These are phyloP conservation scores for Panaeolus cyanescens DNA, from an alignment of 768 basidiomycete genomes.

Conservation along the genomic window DNA sequence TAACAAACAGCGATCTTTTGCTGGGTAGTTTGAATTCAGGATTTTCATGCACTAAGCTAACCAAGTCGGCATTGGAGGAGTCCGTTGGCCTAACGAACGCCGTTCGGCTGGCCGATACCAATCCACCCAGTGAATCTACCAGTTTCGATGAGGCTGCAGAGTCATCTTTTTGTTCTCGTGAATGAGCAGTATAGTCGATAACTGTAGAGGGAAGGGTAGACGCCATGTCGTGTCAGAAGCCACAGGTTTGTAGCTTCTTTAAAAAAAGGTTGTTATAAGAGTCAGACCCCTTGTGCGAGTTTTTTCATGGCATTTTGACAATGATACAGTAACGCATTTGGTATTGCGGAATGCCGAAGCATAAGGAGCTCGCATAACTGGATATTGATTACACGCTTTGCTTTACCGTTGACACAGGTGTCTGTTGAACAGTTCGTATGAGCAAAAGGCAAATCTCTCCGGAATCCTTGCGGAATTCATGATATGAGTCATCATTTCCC, in stretches of 20 bases:
- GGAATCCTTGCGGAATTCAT: background rate
- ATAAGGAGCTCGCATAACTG: background rate
- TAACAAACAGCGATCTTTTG: constrained; percentile 24
- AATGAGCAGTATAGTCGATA: constrained; percentile 14
- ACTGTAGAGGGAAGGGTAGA: constrained; percentile 18
- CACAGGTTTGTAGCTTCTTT: background rate
- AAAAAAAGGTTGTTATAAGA: background rate
- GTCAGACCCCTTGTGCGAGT: background rate
- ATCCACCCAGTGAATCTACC: constrained; percentile 10
- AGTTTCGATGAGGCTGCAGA: constrained; percentile 14
- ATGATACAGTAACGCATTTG: background rate
- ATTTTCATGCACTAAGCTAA: constrained; percentile 6
- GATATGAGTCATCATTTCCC: background rate
- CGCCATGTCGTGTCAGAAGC: constrained; percentile 10
- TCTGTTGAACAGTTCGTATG: too few species aligned
- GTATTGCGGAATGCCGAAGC: background rate
- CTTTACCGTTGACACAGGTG: background rate
- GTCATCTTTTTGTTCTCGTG: constrained; percentile 4
- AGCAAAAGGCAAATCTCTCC: background rate
- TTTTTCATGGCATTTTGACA: background rate
- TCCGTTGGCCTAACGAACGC: constrained; percentile 14
- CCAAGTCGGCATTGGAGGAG: constrained; percentile 8
- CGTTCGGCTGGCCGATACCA: constrained; percentile 14
- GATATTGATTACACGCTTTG: background rate
- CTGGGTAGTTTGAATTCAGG: constrained; percentile 31